These are phyloP conservation scores for Apostasia ramifera DNA, from an alignment of 106 monocot genomes.

Conservation along the genomic window DNA sequence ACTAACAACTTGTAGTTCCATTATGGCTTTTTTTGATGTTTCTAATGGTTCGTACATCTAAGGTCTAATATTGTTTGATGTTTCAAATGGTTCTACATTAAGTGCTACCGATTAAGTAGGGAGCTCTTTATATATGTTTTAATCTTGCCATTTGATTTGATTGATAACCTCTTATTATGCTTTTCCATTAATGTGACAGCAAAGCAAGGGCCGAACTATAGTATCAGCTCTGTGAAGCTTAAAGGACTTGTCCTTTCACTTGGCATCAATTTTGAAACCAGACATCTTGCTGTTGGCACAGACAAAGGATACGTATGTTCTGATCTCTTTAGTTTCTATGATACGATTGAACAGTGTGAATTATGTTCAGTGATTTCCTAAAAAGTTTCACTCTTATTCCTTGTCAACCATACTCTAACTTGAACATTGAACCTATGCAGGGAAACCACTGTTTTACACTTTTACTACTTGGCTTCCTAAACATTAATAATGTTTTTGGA, in stretches of 20 bases:
- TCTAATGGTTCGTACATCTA: background rate
- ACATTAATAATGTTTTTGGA: too few relatives aligned
- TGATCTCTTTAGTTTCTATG: background rate
- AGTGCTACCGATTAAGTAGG: background rate
- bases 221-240: slow-evolving; percentile 36
- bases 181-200: slow-evolving; percentile 24
- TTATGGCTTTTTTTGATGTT: background rate
- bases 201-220: slow-evolving; percentile 59
- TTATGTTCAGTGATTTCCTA: too few relatives aligned
- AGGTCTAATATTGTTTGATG: background rate
- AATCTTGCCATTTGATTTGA: background rate
- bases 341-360: too few relatives aligned
- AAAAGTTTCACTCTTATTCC: too few relatives aligned
- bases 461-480: too few relatives aligned
- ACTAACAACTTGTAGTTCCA: background rate
- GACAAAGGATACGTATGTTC: slow-evolving; percentile 76
- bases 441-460: too few relatives aligned
- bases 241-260: slow-evolving; percentile 58
- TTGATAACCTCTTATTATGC: background rate
- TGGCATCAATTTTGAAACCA: slow-evolving; percentile 35
- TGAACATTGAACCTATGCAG: too few relatives aligned
- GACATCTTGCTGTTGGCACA: slow-evolving; percentile 68
- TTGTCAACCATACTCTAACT: too few relatives aligned
- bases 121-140: background rate
- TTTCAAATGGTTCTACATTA: background rate